Evolutionary conservation across 1,139 yeast species (phyloP), one percentile per base, ranked within the genome.

Genomic region (Neolecta irregularis): DNA sequence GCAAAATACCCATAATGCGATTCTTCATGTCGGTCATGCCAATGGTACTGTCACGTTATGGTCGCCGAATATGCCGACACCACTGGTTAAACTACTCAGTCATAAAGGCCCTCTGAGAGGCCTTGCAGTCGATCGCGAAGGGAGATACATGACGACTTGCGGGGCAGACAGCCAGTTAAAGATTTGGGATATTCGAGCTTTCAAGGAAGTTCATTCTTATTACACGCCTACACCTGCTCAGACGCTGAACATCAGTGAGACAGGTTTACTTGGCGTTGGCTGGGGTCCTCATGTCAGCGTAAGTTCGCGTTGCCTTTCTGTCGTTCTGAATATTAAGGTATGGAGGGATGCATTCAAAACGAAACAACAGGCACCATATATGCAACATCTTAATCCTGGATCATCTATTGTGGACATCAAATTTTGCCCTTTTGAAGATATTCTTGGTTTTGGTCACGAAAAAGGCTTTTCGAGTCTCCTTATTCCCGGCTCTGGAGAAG

Each of bases 401-500:
- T 72, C 81, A 22, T 73, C 69, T 46, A 65, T 81, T 13, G 74
- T 71, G 46, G 69, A 67, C 42, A 61, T 74, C 22, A 67, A 67
- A 48, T 83, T 76, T 53, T 92, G 88, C 19, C 99, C 99, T 9
- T 88, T 75, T 55, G 99, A 91, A 59, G 99, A 91, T 77, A 65
- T 88, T 16, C 64, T 91, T 21, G 93, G 95, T 15, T 69, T 78
- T 6, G 96, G 96, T 2, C 93, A 83, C 52, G 65, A 69, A 34
- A 58, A 61, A 9, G 95, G 96, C 17, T 65, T 83, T 37, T 70
- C 76, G 18, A 76, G 91, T 16, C 50, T 91, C 39, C 77, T 91
- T 46, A 68, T 88, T 39, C 98, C 99, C 25, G 99, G 99, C 4
- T 64, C 96, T 34, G 99, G 98, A 62, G 98, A 91, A 60, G 95